A percentile compares a stretch with the other conserved stretches of the same genome.
Conservation (phyloP, 345 rosid genomes). For the Citropsis articulata region DNA sequence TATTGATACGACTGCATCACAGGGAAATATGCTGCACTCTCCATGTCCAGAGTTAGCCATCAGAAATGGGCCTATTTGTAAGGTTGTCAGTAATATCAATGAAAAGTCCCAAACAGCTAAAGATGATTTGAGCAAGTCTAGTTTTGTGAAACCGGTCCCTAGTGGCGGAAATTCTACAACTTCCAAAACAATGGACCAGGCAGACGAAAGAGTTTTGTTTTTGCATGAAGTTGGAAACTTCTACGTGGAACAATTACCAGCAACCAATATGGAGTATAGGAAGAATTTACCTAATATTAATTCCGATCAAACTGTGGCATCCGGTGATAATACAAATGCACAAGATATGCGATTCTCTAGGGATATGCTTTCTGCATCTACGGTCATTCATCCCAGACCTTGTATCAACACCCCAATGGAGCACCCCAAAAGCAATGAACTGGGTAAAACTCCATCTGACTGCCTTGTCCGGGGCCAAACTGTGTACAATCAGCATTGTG, state of each 20-base stretch:
- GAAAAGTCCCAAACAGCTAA: constrained; percentile 15
- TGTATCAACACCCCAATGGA: constrained; percentile 23
- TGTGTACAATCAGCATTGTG: constrained; percentile 11
- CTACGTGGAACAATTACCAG: constrained; percentile 17
- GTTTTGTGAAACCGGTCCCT: constrained; percentile 10
- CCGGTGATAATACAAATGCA: constrained; percentile 23
- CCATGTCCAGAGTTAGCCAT: constrained; percentile 17
- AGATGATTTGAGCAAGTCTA: constrained; percentile 13
- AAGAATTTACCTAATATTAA: constrained; percentile 17
- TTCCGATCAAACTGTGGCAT: constrained; percentile 23
- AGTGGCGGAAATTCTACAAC: constrained; percentile 11
- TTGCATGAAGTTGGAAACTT: constrained; percentile 31
- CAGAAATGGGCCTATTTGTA: constrained; percentile 26
- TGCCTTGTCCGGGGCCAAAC: constrained; percentile 18
- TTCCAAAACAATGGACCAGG: constrained; percentile 15
- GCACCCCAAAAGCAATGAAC: constrained; percentile 15
- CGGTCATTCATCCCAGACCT: constrained; percentile 20
- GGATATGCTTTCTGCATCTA: constrained; percentile 21
- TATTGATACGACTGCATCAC: constrained; percentile 24
- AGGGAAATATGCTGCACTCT: constrained; percentile 21
- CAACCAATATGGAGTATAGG: constrained; percentile 20
- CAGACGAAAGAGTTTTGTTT: constrained; percentile 18
- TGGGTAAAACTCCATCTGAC: constrained; percentile 16
- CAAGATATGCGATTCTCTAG: constrained; percentile 22
- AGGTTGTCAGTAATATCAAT: constrained; percentile 16